Percentiles rank a stretch among this genome's conserved stretches.
Conservation (phyloP, 2,329 filamentous ascomycete genomes). For the Fusarium hainanense region DNA sequence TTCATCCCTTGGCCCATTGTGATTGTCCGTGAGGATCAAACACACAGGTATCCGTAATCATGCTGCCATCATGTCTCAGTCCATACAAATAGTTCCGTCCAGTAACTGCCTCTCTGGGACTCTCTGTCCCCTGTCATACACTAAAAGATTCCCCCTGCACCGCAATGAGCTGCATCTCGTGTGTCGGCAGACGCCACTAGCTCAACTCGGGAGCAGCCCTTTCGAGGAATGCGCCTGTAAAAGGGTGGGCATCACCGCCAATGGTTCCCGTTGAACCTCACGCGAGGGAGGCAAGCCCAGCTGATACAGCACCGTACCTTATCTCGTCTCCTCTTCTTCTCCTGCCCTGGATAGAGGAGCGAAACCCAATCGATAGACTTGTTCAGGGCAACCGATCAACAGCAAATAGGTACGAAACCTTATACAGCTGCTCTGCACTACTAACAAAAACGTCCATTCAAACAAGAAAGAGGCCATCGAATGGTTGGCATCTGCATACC, state of each 20-base stretch:
- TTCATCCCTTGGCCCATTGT: constrained; percentile 22
- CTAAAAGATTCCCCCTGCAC: constrained; percentile 35
- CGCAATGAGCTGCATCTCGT: constrained; percentile 10
- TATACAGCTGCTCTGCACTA: not conserved
- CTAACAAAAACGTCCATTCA: constrained; percentile 3
- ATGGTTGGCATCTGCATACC: constrained; percentile 32
- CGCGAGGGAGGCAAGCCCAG: constrained; percentile 13
- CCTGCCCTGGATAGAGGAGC: constrained; percentile 4
- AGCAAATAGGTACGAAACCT: constrained; percentile 3
- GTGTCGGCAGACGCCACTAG: constrained; percentile 40
- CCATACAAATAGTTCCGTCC: constrained; percentile 13
- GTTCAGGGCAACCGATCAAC: constrained; percentile 2
- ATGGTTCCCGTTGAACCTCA: constrained; percentile 5
- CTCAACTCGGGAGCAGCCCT: constrained; percentile 42
- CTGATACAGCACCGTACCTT: not conserved
- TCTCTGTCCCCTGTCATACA: not conserved
- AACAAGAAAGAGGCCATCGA: constrained; percentile 4
- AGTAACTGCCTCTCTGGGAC: not conserved
- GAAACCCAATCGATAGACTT: constrained; percentile 13
- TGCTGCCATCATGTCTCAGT: constrained; percentile 34
- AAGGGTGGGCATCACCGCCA: constrained; percentile 25
- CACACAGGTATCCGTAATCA: constrained; percentile 1
- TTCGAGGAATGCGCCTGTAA: constrained; percentile 39
- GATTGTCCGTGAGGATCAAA: constrained; percentile 21
- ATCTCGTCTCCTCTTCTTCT: not conserved